Percentiles rank a stretch among this genome's conserved stretches.
phyloP scores from a whole-genome alignment of 208 protist genomes.

The Leishmania braziliensis region DNA sequence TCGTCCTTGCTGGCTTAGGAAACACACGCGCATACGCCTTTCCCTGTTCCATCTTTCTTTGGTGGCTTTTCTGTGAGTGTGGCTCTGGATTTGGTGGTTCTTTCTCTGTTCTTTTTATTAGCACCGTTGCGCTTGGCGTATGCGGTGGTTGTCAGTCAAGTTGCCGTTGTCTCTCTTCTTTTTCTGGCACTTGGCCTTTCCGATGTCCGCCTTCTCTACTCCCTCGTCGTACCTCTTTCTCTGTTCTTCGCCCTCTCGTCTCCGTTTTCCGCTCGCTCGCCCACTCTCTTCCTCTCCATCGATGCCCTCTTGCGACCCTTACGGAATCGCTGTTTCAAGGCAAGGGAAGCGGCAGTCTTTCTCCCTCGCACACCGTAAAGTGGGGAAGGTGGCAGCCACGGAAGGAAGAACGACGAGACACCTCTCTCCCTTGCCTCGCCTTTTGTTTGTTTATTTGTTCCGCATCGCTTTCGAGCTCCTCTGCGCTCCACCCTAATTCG shows the following conservation, averaged over 20 bases:
- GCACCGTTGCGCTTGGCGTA: background rate
- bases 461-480: background rate
- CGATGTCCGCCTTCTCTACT: background rate
- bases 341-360: background rate
- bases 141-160: background rate
- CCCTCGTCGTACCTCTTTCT: background rate
- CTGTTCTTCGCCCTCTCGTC: background rate
- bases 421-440: background rate
- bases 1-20: background rate
- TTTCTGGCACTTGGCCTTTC: background rate
- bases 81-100: background rate
- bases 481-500: background rate
- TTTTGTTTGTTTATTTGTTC: too few relatives aligned
- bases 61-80: background rate
- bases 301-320: background rate
- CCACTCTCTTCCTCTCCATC: background rate
- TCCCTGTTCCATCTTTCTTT: background rate
- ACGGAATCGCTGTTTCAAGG: slow-evolving; percentile 1
- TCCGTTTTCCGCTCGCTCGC: background rate
- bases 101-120: background rate
- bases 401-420: background rate
- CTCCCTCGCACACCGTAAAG: background rate
- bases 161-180: background rate
- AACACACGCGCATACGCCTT: background rate
- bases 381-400: background rate